Evolutionary conservation across 2,329 filamentous ascomycete genomes (phyloP), one percentile per base, ranked within the genome.

Genomic region (Lachnellula willkommii): DNA sequence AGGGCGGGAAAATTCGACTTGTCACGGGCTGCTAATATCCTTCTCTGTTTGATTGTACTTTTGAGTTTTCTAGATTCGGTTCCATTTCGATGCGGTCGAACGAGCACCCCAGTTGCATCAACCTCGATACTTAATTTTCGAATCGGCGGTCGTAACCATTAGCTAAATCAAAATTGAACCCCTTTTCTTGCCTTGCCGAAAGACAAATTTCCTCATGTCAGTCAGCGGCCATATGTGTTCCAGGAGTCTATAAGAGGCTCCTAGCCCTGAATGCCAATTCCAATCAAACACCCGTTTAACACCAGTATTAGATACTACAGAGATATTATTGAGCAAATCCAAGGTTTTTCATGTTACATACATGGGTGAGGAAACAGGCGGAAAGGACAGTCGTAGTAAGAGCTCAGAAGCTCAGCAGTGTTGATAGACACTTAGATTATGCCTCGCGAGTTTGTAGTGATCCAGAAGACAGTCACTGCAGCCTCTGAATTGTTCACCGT

Each of bases 51-150:
- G 57, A 67, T 62, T 67, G 64, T 61, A 64, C 59, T 53, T 39
- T 60, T 68, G 42, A 63, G 68, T 63, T 65, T 69, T 69, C 60
- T 67, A 66, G 68, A 66, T 68, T 61, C 58, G 62, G 60, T 63
- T 58, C 58, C 60, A 57, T 57, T 53, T 56, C 59, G 58, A 63
- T 63, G 54, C 53, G 50, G 47, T 47, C 37, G 57, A 36, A 48
- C 51, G 45, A 46, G 53, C 28, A 50, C 28, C 24, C 24, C 28
- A 50, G 50, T 46, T 56, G 40, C 50, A 42, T 36, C 46, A 28
- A 47, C 15, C 11, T 35, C 24, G n/a, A 47, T 32, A 12, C 12
- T 22, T 24, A 52, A 24, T 47, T 47, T 47, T 57, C 56, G 50
- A 53, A 53, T 50, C 46, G 42, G 43, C 55, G 43, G 47, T 52